Percentiles rank a stretch among this genome's conserved stretches.
These are phyloP conservation scores for Myxozyma sirexii DNA, from an alignment of 805 yeast species.

Conservation along the genomic window DNA sequence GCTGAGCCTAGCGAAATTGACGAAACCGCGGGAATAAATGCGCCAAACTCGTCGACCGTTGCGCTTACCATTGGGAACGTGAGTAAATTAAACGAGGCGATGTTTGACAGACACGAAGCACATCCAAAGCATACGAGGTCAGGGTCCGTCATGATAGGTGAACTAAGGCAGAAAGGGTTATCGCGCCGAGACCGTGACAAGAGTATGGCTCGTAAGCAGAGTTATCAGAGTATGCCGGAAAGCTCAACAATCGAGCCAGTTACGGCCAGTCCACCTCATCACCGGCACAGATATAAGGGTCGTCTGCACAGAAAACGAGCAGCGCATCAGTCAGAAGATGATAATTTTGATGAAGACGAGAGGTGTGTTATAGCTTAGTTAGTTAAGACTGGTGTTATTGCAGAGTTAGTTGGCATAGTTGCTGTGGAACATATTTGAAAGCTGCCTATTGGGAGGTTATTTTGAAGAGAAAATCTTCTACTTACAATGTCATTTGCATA, in stretches of 20 bases:
- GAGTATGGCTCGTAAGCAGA: slow-evolving; percentile 1
- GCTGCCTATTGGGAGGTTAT: too few species aligned
- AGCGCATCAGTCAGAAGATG: background rate
- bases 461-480: background rate
- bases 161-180: background rate
- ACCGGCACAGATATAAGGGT: slow-evolving; percentile 2
- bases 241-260: slow-evolving; percentile 1
- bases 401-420: too few species aligned
- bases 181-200: background rate
- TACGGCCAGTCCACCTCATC: slow-evolving; percentile 1
- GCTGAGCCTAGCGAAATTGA: background rate
- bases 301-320: background rate
- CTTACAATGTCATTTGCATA: background rate
- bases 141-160: slow-evolving; percentile 6
- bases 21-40: too few species aligned
- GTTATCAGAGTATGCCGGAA: slow-evolving; percentile 8
- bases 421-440: too few species aligned
- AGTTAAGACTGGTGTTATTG: background rate
- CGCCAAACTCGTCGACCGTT: too few species aligned
- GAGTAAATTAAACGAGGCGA: background rate
- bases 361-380: slow-evolving; percentile 12
- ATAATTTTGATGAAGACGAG: slow-evolving; percentile 19
- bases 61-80: too few species aligned
- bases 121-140: background rate
- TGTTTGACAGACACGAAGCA: background rate